phyloP scores from a whole-genome alignment of 2,329 filamentous ascomycete genomes.

The Arthroderma uncinatum region DNA sequence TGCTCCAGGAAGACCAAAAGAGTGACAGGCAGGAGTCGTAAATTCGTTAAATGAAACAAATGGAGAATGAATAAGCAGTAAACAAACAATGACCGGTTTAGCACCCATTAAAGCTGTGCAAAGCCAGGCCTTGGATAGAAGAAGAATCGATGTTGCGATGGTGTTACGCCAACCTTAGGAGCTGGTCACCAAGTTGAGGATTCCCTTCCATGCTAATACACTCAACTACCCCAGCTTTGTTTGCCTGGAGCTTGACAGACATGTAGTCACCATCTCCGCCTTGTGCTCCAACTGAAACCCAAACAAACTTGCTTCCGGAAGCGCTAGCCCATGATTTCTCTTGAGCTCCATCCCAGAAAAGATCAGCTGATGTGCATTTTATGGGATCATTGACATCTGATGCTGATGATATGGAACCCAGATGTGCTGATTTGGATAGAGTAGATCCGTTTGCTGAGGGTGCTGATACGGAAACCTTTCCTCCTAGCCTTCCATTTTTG shows the following conservation, averaged over 20 bases:
- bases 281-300: constrained; percentile 40
- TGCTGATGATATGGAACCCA: constrained; percentile 7
- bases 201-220: constrained; percentile 10
- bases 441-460: neutral
- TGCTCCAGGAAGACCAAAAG: constrained; percentile 7
- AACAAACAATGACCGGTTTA: neutral
- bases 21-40: constrained; percentile 8
- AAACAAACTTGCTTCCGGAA: constrained; percentile 39
- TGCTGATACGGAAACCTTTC: constrained; percentile 16
- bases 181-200: constrained; percentile 11
- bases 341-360: constrained; percentile 34
- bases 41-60: constrained; percentile 13
- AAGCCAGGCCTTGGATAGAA: neutral
- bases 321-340: constrained; percentile 31
- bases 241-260: constrained; percentile 27
- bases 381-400: neutral
- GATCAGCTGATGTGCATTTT: constrained; percentile 16
- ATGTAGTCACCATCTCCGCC: constrained; percentile 37
- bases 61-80: neutral
- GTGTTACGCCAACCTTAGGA: constrained; percentile 9
- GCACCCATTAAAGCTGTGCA: neutral
- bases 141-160: neutral
- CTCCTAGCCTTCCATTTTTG: constrained; percentile 28
- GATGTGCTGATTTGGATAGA: constrained; percentile 6
- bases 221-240: constrained; percentile 12